Conservation (phyloP, 2,329 filamentous ascomycete genomes). For the Penicillium oxalicum region DNA sequence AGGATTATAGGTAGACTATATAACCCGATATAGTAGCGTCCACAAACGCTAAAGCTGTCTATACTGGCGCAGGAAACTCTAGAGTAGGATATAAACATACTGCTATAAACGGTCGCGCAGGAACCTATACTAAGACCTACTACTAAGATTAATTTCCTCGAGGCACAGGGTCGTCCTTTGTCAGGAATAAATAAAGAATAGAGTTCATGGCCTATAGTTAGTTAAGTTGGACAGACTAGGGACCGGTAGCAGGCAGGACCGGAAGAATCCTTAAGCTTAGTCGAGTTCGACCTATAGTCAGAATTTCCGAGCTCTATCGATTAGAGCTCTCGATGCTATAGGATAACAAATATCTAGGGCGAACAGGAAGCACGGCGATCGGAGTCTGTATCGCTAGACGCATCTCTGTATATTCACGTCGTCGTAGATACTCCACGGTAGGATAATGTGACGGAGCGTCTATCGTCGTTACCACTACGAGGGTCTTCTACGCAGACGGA, state of each 20-base stretch:
- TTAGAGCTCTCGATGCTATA: background rate
- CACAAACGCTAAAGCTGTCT: constrained; percentile 1
- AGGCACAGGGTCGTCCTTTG: constrained; percentile 3
- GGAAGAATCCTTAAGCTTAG: background rate
- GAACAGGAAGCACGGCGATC: background rate
- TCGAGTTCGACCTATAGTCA: background rate
- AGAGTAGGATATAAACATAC: constrained; percentile 7
- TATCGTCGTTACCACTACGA: background rate
- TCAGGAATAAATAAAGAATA: constrained; percentile 1
- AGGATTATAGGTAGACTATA: constrained; percentile 4
- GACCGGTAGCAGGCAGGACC: background rate
- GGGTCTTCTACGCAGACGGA: background rate
- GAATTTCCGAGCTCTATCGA: background rate
- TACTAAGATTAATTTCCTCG: constrained; percentile 8
- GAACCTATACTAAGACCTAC: constrained; percentile 5
- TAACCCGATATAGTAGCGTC: constrained; percentile 1
- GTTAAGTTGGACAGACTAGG: background rate
- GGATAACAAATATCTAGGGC: background rate
- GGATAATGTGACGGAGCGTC: background rate
- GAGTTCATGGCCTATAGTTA: background rate
- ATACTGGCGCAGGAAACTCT: constrained; percentile 4
- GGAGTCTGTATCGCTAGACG: constrained; percentile 1
- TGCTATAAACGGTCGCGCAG: constrained; percentile 1
- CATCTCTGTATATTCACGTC: background rate
- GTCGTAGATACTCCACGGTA: background rate